A percentile compares a stretch with the other conserved stretches of the same genome.
Conservation (phyloP, 1,284 basidiomycete genomes). For the Gymnopus androsaceus region DNA sequence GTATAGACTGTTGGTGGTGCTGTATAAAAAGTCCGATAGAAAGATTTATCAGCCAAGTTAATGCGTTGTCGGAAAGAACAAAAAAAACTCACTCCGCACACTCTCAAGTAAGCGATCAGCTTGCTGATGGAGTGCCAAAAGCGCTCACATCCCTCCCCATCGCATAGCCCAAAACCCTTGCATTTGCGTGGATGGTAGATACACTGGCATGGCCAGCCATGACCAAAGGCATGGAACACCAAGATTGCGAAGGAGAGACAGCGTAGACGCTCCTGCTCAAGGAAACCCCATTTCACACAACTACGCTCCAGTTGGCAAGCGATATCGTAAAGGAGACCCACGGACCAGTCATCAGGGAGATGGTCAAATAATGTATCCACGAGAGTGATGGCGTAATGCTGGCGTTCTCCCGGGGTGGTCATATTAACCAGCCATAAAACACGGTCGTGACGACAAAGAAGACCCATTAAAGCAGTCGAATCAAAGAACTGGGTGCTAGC, state of each 20-base stretch:
- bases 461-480: slow-evolving; percentile 4
- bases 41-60: too few species aligned
- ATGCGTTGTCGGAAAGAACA: not conserved
- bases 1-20: slow-evolving; percentile 25
- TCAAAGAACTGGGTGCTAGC: slow-evolving; percentile 1
- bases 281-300: slow-evolving; percentile 26
- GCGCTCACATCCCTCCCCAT: slow-evolving; percentile 38
- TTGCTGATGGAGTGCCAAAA: slow-evolving; percentile 34
- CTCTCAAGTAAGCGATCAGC: slow-evolving; percentile 26
- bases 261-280: slow-evolving; percentile 13
- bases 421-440: slow-evolving; percentile 23
- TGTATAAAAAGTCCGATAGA: not conserved
- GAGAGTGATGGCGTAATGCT: slow-evolving; percentile 23
- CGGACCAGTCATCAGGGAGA: slow-evolving; percentile 15
- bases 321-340: slow-evolving; percentile 28
- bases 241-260: slow-evolving; percentile 25
- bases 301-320: slow-evolving; percentile 26
- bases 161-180: slow-evolving; percentile 30
- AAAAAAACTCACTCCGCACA: slow-evolving; percentile 27
- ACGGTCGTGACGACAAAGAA: slow-evolving; percentile 13
- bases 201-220: slow-evolving; percentile 27
- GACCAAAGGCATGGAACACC: slow-evolving; percentile 32
- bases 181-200: slow-evolving; percentile 12
- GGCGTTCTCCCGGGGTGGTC: slow-evolving; percentile 23
- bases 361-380: slow-evolving; percentile 20